Conservation (phyloP, 2,329 filamentous ascomycete genomes). For the Ophiostoma sp. region DNA sequence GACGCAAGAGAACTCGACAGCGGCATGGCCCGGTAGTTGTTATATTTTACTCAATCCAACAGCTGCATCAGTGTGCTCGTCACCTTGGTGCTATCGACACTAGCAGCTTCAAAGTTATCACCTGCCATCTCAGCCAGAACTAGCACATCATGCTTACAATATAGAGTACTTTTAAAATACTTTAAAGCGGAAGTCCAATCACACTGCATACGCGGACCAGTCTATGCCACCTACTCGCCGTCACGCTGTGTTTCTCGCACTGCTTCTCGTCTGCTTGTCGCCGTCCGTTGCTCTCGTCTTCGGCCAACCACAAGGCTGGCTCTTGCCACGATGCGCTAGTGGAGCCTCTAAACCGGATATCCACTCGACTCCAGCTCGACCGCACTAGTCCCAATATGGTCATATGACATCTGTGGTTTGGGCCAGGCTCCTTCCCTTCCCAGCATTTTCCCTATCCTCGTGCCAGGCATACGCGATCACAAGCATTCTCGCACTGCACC, state of each 20-base stretch:
- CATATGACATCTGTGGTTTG: slow-evolving; percentile 18
- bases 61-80: neutral
- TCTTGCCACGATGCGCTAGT: slow-evolving; percentile 24
- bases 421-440: slow-evolving; percentile 17
- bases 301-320: slow-evolving; percentile 26
- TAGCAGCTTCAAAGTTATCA: no score
- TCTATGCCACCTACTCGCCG: neutral
- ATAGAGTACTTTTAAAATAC: neutral
- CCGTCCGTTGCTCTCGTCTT: neutral
- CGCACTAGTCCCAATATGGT: slow-evolving; percentile 19
- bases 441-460: slow-evolving; percentile 21
- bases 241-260: neutral
- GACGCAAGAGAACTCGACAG: neutral
- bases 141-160: neutral
- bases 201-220: neutral
- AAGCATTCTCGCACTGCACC: slow-evolving; percentile 15
- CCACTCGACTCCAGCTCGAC: neutral
- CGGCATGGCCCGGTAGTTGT: neutral
- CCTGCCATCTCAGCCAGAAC: neutral
- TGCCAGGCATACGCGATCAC: slow-evolving; percentile 25
- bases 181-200: neutral
- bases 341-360: slow-evolving; percentile 22
- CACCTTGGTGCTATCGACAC: no score
- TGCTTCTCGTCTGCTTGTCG: neutral
- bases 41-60: neutral